A percentile compares a stretch with the other conserved stretches of the same genome.
Evolutionary conservation across 192 early-diverging fungal species (phyloP).

Genomic region (Paraglomus brasilianum): DNA sequence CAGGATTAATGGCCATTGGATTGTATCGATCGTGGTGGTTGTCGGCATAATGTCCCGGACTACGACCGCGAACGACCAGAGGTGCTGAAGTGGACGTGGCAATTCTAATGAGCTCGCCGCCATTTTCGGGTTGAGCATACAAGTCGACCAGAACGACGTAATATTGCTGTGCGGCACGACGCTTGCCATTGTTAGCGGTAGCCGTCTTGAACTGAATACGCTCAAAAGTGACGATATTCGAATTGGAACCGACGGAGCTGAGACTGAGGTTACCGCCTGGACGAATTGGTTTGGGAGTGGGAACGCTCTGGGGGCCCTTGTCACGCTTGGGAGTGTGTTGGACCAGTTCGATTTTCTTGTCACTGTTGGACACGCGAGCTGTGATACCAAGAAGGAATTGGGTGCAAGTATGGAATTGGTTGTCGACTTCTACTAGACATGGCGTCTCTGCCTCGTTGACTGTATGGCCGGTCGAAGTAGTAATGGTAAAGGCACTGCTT

Average conservation of each 20-base stretch:
- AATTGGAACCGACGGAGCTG: slow-evolving; percentile 36
- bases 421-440: slow-evolving; percentile 65
- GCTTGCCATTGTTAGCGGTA: slow-evolving; percentile 93
- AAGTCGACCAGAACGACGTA: slow-evolving; percentile 82
- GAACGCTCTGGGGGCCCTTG: slow-evolving; percentile 85
- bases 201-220: slow-evolving; percentile 96
- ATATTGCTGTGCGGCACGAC: slow-evolving; percentile 93
- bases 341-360: slow-evolving; percentile 77
- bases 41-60: slow-evolving; percentile 91
- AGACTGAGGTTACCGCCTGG: slow-evolving; percentile 60
- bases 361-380: slow-evolving; percentile 69
- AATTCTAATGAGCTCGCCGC: slow-evolving; percentile 51
- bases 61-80: slow-evolving; percentile 89
- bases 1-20: slow-evolving; percentile 33
- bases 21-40: slow-evolving; percentile 41
- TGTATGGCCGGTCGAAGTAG: slow-evolving; percentile 39
- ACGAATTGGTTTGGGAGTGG: slow-evolving; percentile 54
- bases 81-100: slow-evolving; percentile 74
- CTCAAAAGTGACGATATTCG: slow-evolving; percentile 76
- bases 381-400: slow-evolving; percentile 76
- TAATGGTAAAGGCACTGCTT: slow-evolving; percentile 60
- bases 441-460: slow-evolving; percentile 49
- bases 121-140: slow-evolving; percentile 67
- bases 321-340: slow-evolving; percentile 92
- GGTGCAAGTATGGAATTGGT: slow-evolving; percentile 51